A percentile compares a stretch with the other conserved stretches of the same genome.
Conservation (phyloP, 306 rosid species). For the Datisca glomerata region DNA sequence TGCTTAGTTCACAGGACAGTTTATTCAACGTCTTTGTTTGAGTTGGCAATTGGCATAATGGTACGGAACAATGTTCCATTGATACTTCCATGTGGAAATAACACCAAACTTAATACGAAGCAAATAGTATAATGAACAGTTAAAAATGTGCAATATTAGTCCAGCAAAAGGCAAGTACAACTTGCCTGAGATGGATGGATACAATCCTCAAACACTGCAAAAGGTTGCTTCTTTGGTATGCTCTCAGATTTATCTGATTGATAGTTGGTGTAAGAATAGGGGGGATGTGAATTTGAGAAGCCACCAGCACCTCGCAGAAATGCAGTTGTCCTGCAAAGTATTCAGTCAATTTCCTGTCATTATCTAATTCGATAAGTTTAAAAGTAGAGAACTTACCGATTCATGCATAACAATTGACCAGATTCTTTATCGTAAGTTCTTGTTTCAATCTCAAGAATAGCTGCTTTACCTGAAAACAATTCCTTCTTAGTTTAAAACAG, state of each 20-base stretch:
- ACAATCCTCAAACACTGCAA: constrained; percentile 53
- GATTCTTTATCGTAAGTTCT: constrained; percentile 69
- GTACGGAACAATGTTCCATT: too few relatives aligned
- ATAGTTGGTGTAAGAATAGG: constrained; percentile 70
- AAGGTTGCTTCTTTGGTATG: constrained; percentile 65
- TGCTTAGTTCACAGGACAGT: too few relatives aligned
- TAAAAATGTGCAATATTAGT: neutral
- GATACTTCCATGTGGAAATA: too few relatives aligned
- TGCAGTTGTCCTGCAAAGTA: constrained; percentile 44
- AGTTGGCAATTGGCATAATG: too few relatives aligned
- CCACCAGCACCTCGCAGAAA: constrained; percentile 97
- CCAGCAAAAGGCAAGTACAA: neutral
- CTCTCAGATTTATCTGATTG: constrained; percentile 37
- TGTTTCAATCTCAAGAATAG: constrained; percentile 83
- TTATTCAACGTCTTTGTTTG: too few relatives aligned
- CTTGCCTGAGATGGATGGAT: constrained; percentile 77
- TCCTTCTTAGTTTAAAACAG: neutral
- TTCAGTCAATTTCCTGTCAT: constrained; percentile 16
- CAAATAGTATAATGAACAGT: neutral
- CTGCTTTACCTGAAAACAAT: constrained; percentile 75
- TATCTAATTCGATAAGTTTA: constrained; percentile 9
- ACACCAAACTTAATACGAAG: too few relatives aligned
- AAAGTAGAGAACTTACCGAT: constrained; percentile 38
- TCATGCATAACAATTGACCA: constrained; percentile 80
- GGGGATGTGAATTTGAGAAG: constrained; percentile 74